phyloP scores from a whole-genome alignment of 306 rosid species.

The Arachis hypogaea region DNA sequence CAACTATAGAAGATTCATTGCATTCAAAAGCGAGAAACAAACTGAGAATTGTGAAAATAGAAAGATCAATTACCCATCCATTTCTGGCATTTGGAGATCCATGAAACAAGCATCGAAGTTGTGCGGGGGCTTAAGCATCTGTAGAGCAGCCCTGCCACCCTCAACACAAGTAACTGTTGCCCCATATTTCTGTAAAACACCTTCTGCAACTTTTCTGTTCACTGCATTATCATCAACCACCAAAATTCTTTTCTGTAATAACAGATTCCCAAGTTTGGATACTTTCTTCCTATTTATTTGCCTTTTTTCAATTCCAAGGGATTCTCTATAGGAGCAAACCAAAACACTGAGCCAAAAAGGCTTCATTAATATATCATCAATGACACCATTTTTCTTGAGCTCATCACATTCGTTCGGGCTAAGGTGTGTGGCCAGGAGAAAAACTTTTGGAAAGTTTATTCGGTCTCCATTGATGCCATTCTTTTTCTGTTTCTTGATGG shows the following conservation, averaged over 20 bases:
- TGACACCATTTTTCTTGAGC: slow-evolving; percentile 60
- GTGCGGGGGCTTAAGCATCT: slow-evolving; percentile 78
- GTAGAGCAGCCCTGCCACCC: slow-evolving; percentile 72
- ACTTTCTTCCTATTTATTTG: slow-evolving; percentile 52
- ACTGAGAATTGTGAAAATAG: slow-evolving; percentile 13
- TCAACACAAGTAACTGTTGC: slow-evolving; percentile 82
- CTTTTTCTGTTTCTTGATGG: slow-evolving; percentile 45
- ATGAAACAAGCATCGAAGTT: slow-evolving; percentile 86
- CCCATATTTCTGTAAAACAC: slow-evolving; percentile 77
- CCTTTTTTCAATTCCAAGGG: slow-evolving; percentile 63
- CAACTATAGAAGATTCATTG: slow-evolving; percentile 6
- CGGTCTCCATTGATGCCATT: slow-evolving; percentile 47
- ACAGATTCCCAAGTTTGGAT: slow-evolving; percentile 58
- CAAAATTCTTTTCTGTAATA: slow-evolving; percentile 67
- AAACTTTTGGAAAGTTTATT: slow-evolving; percentile 58
- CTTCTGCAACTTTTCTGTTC: slow-evolving; percentile 91
- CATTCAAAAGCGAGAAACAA: slow-evolving; percentile 24
- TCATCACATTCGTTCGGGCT: slow-evolving; percentile 48
- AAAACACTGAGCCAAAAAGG: slow-evolving; percentile 73
- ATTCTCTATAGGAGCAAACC: slow-evolving; percentile 64
- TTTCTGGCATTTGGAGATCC: slow-evolving; percentile 99
- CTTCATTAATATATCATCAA: slow-evolving; percentile 64
- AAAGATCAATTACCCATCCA: slow-evolving; percentile 85
- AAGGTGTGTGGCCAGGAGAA: slow-evolving; percentile 63
- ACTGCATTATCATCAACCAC: slow-evolving; percentile 93